Base-by-base conservation (phyloP, 2,329 filamentous ascomycete genomes). In the Helminthosporium solani region DNA sequence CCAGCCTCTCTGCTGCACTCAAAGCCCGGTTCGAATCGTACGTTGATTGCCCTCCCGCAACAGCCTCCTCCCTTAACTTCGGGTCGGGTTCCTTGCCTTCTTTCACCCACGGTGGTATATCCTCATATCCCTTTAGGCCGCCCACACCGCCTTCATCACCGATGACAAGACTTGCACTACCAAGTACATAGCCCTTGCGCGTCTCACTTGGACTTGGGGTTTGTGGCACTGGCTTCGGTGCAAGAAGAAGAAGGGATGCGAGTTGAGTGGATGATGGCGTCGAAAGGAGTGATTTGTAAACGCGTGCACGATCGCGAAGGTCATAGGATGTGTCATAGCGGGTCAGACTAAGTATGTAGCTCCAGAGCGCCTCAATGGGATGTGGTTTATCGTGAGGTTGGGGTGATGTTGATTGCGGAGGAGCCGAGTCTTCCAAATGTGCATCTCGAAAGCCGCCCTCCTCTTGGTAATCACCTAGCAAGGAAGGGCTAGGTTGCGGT, bases 271-370 rank as follows among this genome's bases (percentile, higher is more conserved):
- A 83, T 2, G 78, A 76, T 1, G 91, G 89, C 3, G 88, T 84
- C 3, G 83, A 80, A 2, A 99, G 81, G 1, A 99, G 82, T 1
- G 90, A 81, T 53, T 88, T 90, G 74, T 95, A 97, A 50, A 96
- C 81, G 25, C 94, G 84, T 2, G 91, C 85, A 19, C 94, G 87
- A 66, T 97, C 94, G 53, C 94, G 89, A 2, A 99, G 82, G 64
- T 97, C 91, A 70, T 95, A 99, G 1, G 91, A 96, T 0, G 86
- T 89, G 61, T 97, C 94, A 69, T 97, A 99, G 50, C 94, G 84
- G 25, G 88, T 88, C 1, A 99, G 81, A 1, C 92, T 80, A 21
- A 95, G 78, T 18, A 88, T 82, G 60, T 99, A 95, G 23, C 86
- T 82, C 85, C 90, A 99, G 1, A 99, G 76, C 2, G 84, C 78